These are phyloP conservation scores for Microthyrium microscopicum DNA, from an alignment of 2,329 filamentous ascomycete species.

Conservation along the genomic window DNA sequence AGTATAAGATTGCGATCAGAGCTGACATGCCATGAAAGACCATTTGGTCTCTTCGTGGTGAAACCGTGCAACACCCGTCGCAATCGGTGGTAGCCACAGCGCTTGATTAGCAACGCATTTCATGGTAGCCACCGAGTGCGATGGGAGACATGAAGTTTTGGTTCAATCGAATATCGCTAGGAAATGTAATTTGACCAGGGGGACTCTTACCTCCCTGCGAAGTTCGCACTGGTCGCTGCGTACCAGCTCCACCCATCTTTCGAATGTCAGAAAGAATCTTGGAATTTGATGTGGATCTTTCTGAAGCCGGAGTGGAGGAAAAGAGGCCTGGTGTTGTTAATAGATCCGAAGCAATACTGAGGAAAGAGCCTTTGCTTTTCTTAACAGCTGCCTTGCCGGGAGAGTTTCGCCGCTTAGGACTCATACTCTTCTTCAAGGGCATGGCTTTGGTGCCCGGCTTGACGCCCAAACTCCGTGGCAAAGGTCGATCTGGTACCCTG, in stretches of 20 bases:
- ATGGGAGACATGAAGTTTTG: background rate
- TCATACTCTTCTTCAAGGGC: background rate
- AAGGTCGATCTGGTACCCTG: no score
- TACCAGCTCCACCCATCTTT: constrained; percentile 3
- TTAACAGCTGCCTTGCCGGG: constrained; percentile 5
- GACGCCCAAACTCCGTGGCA: no score
- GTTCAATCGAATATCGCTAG: constrained; percentile 7
- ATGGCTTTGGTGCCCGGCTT: no score
- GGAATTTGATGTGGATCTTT: constrained; percentile 4
- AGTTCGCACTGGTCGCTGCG: background rate
- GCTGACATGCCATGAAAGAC: no score
- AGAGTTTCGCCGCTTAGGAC: background rate
- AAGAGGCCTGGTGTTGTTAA: background rate
- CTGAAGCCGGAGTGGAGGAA: constrained; percentile 1
- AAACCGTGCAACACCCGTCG: background rate
- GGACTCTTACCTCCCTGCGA: constrained; percentile 4
- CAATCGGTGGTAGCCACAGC: background rate
- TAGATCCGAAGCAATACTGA: background rate
- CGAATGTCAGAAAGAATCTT: constrained; percentile 14
- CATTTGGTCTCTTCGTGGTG: background rate
- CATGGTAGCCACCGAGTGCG: background rate
- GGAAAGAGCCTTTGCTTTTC: constrained; percentile 1
- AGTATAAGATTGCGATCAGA: no score
- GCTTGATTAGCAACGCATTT: background rate
- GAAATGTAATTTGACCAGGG: no score